Evolutionary conservation across 257 asterid genomes (phyloP).

Genomic region (Ilex asprella): DNA sequence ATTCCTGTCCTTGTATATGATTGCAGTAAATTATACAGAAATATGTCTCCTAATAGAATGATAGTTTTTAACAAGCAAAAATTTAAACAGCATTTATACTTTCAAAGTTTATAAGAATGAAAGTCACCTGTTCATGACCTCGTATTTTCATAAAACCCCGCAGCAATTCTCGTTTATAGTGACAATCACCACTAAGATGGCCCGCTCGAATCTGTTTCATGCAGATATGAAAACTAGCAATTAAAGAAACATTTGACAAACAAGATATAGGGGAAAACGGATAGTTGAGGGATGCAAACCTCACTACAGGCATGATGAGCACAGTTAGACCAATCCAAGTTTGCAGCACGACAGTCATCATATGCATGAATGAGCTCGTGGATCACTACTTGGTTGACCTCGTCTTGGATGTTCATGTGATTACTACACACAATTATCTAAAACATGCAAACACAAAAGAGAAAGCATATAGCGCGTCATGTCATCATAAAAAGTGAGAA

Average conservation of each 20-base stretch:
- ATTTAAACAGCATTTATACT: not conserved
- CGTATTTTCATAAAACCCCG: slow-evolving; percentile 62
- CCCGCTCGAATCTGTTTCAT: slow-evolving; percentile 66
- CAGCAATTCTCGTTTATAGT: slow-evolving; percentile 74
- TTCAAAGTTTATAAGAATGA: no score
- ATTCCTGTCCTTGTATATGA: no score
- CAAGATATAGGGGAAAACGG: not conserved
- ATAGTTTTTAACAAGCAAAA: no score
- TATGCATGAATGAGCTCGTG: slow-evolving; percentile 97
- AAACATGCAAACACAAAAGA: slow-evolving; percentile 4
- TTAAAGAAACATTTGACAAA: no score
- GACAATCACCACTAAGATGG: slow-evolving; percentile 96
- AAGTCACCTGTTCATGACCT: slow-evolving; percentile 52
- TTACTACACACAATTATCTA: slow-evolving; percentile 73
- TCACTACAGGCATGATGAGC: slow-evolving; percentile 95
- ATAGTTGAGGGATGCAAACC: slow-evolving; percentile 26
- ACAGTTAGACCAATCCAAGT: slow-evolving; percentile 75
- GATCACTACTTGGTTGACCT: slow-evolving; percentile 80
- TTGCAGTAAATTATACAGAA: no score
- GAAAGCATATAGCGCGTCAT: not conserved
- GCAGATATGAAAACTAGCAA: no score
- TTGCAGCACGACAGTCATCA: slow-evolving; percentile 81
- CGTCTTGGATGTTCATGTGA: slow-evolving; percentile 64
- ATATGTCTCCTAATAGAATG: not conserved
- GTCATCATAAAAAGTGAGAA: not conserved